Evolutionary conservation across 2,329 filamentous ascomycete species (phyloP), one percentile per base, ranked within the genome.

Genomic region (Aspergillus novofumigatus): DNA sequence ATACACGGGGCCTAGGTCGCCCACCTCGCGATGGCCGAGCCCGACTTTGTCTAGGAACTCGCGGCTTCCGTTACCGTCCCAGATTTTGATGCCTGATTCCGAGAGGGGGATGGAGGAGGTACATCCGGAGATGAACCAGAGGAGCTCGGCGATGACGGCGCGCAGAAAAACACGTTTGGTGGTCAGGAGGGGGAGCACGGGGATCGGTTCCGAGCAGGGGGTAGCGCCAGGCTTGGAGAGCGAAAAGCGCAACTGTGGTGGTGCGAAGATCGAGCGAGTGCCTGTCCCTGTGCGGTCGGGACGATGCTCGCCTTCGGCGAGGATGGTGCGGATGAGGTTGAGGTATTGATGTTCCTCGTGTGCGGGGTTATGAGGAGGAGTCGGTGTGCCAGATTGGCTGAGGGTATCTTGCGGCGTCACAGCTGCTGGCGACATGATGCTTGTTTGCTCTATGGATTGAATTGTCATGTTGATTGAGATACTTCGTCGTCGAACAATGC

Each of bases 271-370:
- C 9, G 92, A 92, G 69, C 87, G 85, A 10, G 94, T 99, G 55
- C 94, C 94, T 3, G 94, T 99, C 53, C 94, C 94, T 3, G 94
- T 99, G 65, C 91, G 83, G 74, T 99, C 94, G 32, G 91, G 92
- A 20, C 94, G 88, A 71, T 92, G 87, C 74, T 99, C 94, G 68
- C 94, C 94, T 26, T 84, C 78, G 17, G 86, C 79, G 17, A 99
- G 81, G 68, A 97, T 97, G 64, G 91, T 85, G 63, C 86, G 88
- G 61, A 97, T 91, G 26, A 99, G 83, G 67, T 93, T 83, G 58
- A 99, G 86, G 73, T 99, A 99, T 76, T 97, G 94, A 70, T 92
- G 81, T 77, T 99, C 94, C 79, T 97, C 92, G 69, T 96, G 91
- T 25, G 67, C 62, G 52, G 69, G 62, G 55, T 72, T 62, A 53